Base-by-base conservation (phyloP, 129 eudicot species). In the Helianthus tuberosus region DNA sequence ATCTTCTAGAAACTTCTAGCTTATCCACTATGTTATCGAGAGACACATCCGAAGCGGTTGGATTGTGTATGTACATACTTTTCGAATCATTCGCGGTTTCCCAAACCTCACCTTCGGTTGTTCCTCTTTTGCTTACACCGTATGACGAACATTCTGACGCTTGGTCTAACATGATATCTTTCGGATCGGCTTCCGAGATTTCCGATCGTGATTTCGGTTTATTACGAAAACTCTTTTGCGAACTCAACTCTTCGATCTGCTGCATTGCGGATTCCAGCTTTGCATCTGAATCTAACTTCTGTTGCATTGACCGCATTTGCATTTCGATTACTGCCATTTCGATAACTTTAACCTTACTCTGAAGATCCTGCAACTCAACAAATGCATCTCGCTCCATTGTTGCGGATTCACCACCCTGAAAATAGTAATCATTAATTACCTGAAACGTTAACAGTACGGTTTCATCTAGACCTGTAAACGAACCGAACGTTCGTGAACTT, bases 151-250 rank as follows among this genome's bases (percentile, higher is more conserved):
- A 70, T 64, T 95, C 99, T 1, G 96, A 89, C 5, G 81, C 85
- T 73, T 95, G 96, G 75, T 95, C 97, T 1, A 95, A 92, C 88
- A 91, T 74, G 55, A 95, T 95, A 71, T 91, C 99, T 81, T 95
- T 91, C 13, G 91, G 89, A 29, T 80, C 94, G 1, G 68, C 80
- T 77, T 85, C 94, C 6, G 82, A 84, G 49, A 84, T 84, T 75
- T 89, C 96, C 11, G 92, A 82, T 17, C 76, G 71, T 11, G 83
- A 76, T 12, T 71, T 73, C 3, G 82, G 85, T 80, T 83, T 83
- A 10, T 72, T 35, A 38, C 79, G 80, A 8, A 47, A 72, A 64
- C 72, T 51, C 64, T 66, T 78, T 72, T 77, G 86, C n/a, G 83
- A 68, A 51, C 82, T 89, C 71, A 90, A 61, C 47, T 77, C 86